Evolutionary conservation across 164 flowering plant genomes (phyloP), one percentile per base, ranked within the genome.

Genomic region (Platanus orientalis): DNA sequence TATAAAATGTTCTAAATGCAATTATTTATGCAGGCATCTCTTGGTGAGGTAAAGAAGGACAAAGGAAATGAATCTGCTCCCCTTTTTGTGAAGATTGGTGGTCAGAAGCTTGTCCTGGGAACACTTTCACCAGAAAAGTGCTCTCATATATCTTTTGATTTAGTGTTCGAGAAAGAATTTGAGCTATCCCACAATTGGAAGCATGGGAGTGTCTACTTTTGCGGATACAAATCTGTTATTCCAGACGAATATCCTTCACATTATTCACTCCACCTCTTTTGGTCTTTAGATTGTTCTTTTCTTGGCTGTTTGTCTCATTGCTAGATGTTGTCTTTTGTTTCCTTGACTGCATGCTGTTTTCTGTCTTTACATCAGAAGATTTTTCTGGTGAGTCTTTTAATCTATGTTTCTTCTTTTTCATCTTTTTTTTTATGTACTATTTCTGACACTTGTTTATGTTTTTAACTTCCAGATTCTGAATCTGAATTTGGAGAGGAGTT

Each of bases 111-210:
- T 59, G 83, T 83, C 23, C 24, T 91, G 30, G 97, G 94, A 57
- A 74, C 81, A 10, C 86, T 91, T 20, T 75, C 84, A 0, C 2
- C 76, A 0, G 82, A 82, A 19, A 81, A 76, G 4, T 57, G 69
- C 29, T 76, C 90, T 25, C 90, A 89, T 20, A 19, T 84, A 14
- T 36, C 76, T 21, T 76, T 73, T 67, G 96, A 91, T 67, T 57
- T 91, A 64, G 82, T 89, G 0, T 79, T 91, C 63, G 89, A 89
- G 68, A 79, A 80, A 57, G 89, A 84, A 24, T 89, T 91, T 79
- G 94, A 87, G 72, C 81, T 89, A 12, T 91, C 96, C 13, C 97
- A 87, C 79, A 84, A 79, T 66, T 84, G 85, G 80, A 89, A 89
- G 65, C 62, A 68, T 71, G 92, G 92, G 27, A 89, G 92, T 54